Evolutionary conservation across 1,284 basidiomycete species (phyloP), one percentile per base, ranked within the genome.

Genomic region (Austroboletus novae-zelandiae): DNA sequence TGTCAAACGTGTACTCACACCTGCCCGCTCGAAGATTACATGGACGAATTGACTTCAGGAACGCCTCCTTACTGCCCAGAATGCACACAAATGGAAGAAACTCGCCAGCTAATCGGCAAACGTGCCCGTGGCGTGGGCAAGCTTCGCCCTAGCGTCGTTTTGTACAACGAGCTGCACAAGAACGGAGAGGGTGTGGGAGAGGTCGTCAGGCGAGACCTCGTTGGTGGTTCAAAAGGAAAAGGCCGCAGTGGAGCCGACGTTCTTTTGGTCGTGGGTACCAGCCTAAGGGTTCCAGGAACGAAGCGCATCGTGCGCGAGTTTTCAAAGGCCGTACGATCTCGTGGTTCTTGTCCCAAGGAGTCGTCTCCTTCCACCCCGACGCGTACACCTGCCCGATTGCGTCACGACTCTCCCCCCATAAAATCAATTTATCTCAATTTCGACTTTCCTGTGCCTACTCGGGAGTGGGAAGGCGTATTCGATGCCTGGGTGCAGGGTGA

Each of bases 271-370:
- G 93, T 92, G 14, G 94, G 94, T 32, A 97, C 94, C 43, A 92
- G 87, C 63, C 73, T 98, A 49, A 82, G 86, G 57, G 91, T 98
- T 9, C 93, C 92, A 2, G 94, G 94, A 10, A 95, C 94, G 44
- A 97, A 96, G 70, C 78, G 91, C 56, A 91, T 98, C 65, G 91
- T 96, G 29, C 83, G 91, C 54, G 93, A 97, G 68, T 91, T 97
- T 68, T 79, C 91, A 29, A 94, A 91, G 69, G 87, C 89, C 10
- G 82, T 91, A 29, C 79, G 77, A 53, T 74, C 77, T 10, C 74
- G 82, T 34, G 71, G 71, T 4, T 47, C 55, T 5, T 32, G 40
- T 42, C 37, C 69, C 11, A 60, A 61, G 52, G 67, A 64, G 25
- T 47, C 55, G 8, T 36, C 60, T 31, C 54, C 58, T 17, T 60